Evolutionary conservation across 805 yeast genomes (phyloP).

Genomic region (Nakazawaea pomicola): DNA sequence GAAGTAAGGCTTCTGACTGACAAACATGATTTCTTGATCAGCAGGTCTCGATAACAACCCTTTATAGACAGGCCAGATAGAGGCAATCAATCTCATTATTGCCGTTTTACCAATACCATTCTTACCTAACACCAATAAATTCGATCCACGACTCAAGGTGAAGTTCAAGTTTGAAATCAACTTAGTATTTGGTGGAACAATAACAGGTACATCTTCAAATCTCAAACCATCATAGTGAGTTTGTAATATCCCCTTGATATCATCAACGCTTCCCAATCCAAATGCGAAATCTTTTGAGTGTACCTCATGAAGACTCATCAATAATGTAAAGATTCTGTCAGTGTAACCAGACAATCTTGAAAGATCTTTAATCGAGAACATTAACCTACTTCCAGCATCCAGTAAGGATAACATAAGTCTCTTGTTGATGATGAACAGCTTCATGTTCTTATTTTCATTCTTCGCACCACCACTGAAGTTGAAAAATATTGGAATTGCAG

Average conservation of each 20-base stretch:
- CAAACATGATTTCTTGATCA: conserved; percentile 61
- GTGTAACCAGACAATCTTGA: conserved; percentile 91
- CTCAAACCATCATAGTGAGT: conserved; percentile 72
- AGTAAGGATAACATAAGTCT: conserved; percentile 86
- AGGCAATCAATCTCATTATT: conserved; percentile 76
- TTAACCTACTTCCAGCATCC: conserved; percentile 90
- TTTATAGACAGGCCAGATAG: conserved; percentile 84
- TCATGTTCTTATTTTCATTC: conserved; percentile 61
- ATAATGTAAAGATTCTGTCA: conserved; percentile 71
- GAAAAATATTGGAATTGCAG: conserved; percentile 81
- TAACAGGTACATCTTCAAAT: conserved; percentile 76
- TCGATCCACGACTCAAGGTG: conserved; percentile 57
- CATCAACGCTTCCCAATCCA: conserved; percentile 34
- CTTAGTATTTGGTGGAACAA: conserved; percentile 71
- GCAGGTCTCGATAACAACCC: conserved; percentile 80
- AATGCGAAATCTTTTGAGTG: conserved; percentile 58
- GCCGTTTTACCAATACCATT: conserved; percentile 91
- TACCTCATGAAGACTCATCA: conserved; percentile 76
- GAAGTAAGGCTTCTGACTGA: conserved; percentile 87
- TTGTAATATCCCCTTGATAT: conserved; percentile 78
- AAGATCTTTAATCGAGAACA: conserved; percentile 91
- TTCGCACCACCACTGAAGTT: conserved; percentile 15
- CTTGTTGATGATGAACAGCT: conserved; percentile 85
- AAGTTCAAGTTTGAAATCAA: conserved; percentile 61
- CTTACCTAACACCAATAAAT: conserved; percentile 75